Evolutionary conservation across 306 rosid genomes (phyloP).

Genomic region (Hippophae tibetana): DNA sequence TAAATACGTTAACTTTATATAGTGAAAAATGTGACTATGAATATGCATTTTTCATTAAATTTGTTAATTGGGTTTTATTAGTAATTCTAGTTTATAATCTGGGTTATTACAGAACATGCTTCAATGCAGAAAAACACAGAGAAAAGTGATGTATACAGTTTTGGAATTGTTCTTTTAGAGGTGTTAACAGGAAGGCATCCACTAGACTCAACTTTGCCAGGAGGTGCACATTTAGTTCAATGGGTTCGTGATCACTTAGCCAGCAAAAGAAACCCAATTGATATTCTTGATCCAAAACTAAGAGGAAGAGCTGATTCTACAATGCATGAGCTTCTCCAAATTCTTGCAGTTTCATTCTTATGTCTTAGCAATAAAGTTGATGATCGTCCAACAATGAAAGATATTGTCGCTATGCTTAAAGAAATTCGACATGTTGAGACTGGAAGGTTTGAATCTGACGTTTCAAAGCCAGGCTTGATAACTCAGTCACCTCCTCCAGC

Average conservation of each 20-base stretch:
- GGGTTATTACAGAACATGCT: conserved; percentile 46
- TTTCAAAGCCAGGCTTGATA: conserved; percentile 28
- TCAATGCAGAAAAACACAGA: conserved; percentile 50
- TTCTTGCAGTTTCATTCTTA: conserved; percentile 56
- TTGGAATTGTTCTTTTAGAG: conserved; percentile 73
- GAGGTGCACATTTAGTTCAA: conserved; percentile 55
- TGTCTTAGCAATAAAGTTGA: conserved; percentile 39
- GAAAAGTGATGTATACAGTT: conserved; percentile 84
- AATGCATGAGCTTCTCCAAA: conserved; percentile 67
- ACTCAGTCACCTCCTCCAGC: conserved; percentile 43
- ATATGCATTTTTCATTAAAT: background rate
- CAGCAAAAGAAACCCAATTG: conserved; percentile 33
- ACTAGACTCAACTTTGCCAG: conserved; percentile 73
- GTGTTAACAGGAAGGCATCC: conserved; percentile 88
- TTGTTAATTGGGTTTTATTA: background rate
- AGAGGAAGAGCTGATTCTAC: conserved; percentile 52
- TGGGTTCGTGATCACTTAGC: conserved; percentile 73
- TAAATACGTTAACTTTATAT: conserved; percentile 15
- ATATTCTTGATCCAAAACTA: conserved; percentile 63
- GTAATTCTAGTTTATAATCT: conserved; percentile 7
- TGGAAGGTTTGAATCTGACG: conserved; percentile 31
- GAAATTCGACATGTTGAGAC: conserved; percentile 44
- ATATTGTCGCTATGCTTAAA: conserved; percentile 66
- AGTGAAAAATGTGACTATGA: background rate
- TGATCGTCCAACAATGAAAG: conserved; percentile 82